These are phyloP conservation scores for Trichoderma asperellum DNA, from an alignment of 2,329 filamentous ascomycete genomes.

Conservation along the genomic window DNA sequence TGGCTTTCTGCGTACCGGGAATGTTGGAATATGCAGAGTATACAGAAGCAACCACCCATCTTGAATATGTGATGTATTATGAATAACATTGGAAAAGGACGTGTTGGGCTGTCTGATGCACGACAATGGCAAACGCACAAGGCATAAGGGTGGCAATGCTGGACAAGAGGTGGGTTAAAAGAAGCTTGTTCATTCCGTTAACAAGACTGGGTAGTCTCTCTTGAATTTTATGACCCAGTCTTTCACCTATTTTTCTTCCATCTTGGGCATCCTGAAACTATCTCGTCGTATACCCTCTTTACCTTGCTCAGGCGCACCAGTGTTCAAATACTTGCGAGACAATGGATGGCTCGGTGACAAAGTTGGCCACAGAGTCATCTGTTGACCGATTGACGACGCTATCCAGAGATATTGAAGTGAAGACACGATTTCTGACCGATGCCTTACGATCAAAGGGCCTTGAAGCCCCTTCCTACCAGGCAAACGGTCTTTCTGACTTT, in stretches of 20 bases:
- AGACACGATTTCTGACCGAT: slow-evolving; percentile 31
- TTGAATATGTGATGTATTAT: slow-evolving; percentile 2
- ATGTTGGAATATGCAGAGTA: slow-evolving; percentile 12
- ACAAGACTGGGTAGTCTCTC: neutral
- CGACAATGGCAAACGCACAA: neutral
- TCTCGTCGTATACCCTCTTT: neutral
- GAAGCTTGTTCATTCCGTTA: neutral
- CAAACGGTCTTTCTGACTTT: slow-evolving; percentile 32
- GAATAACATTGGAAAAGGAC: neutral
- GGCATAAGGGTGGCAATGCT: neutral
- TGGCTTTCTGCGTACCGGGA: neutral
- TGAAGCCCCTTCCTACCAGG: slow-evolving; percentile 32
- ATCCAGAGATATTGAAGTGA: slow-evolving; percentile 31
- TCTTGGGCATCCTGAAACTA: neutral
- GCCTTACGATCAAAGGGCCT: slow-evolving; percentile 31
- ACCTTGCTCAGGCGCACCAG: neutral
- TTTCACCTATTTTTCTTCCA: neutral
- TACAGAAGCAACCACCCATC: neutral
- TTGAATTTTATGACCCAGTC: neutral
- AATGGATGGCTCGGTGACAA: slow-evolving; percentile 23
- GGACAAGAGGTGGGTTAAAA: neutral
- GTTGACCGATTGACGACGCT: slow-evolving; percentile 31
- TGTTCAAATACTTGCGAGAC: neutral
- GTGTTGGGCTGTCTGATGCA: slow-evolving; percentile 2
- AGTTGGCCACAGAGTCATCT: slow-evolving; percentile 16